Percentiles rank a stretch among this genome's conserved stretches.
phyloP scores from a whole-genome alignment of 169 alveolate genomes.

The Toxoplasma gondii region DNA sequence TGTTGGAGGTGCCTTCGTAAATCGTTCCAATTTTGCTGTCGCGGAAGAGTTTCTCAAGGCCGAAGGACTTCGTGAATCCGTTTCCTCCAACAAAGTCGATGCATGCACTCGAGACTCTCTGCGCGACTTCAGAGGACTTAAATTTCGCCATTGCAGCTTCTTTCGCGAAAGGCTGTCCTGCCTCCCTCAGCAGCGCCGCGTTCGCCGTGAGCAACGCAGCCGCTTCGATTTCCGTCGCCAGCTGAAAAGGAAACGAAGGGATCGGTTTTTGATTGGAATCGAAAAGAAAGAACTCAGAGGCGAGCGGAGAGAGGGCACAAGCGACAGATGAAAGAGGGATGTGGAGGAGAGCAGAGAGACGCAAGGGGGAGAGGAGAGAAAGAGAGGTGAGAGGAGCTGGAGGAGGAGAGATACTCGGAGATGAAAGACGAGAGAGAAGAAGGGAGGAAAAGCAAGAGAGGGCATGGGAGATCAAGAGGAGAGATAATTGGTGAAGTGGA shows the following conservation, averaged over 20 bases:
- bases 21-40: slow-evolving; percentile 51
- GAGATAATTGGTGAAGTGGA: too few species aligned
- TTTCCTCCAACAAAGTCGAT: slow-evolving; percentile 40
- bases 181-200: slow-evolving; percentile 48
- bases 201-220: slow-evolving; percentile 41
- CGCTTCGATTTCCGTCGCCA: slow-evolving; percentile 56
- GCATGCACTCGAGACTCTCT: slow-evolving; percentile 33
- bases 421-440: not conserved
- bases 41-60: slow-evolving; percentile 57
- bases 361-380: not conserved
- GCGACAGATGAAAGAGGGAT: too few species aligned
- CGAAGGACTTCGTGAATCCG: slow-evolving; percentile 42
- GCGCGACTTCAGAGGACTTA: slow-evolving; percentile 16
- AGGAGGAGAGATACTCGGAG: too few species aligned
- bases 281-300: not conserved
- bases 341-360: not conserved
- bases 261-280: not conserved
- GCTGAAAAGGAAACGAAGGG: not conserved
- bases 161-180: not conserved
- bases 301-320: too few species aligned
- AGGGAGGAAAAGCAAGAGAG: too few species aligned
- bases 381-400: not conserved
- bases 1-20: slow-evolving; percentile 47
- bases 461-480: too few species aligned
- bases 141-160: slow-evolving; percentile 55